A percentile compares a stretch with the other conserved stretches of the same genome.
phyloP scores from a whole-genome alignment of 495 filamentous ascomycete species.

The Penicillium robsamsonii region DNA sequence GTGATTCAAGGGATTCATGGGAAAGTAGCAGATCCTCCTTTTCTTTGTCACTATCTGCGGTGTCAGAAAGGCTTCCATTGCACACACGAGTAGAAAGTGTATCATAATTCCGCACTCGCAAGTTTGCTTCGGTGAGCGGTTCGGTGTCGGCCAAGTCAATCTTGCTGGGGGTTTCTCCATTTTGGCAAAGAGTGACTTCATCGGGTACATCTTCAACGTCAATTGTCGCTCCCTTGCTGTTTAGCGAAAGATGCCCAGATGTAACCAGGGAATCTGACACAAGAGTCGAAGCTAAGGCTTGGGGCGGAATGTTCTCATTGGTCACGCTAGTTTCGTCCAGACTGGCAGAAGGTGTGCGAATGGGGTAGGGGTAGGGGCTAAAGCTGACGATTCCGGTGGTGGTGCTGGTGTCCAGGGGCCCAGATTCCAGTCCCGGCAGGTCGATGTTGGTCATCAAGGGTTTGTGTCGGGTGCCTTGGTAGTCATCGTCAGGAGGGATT shows the following conservation, averaged over 20 bases:
- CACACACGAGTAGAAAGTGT: conserved; percentile 16
- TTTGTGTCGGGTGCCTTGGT: neutral
- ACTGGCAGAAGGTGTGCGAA: conserved; percentile 14
- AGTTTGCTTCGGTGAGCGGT: conserved; percentile 3
- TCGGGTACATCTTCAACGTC: neutral
- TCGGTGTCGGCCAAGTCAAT: neutral
- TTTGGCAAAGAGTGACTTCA: neutral
- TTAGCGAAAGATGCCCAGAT: neutral
- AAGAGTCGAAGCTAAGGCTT: neutral
- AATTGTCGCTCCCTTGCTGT: neutral
- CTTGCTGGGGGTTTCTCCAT: neutral
- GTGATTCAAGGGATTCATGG: neutral
- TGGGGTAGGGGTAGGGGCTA: conserved; percentile 9
- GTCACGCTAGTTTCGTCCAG: neutral
- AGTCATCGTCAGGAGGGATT: conserved; percentile 2
- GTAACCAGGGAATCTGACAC: conserved; percentile 4
- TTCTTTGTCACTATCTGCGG: neutral
- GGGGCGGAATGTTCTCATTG: neutral
- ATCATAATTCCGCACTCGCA: neutral
- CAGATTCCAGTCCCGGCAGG: neutral
- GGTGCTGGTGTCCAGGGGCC: neutral
- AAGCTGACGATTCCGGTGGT: neutral
- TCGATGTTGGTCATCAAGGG: neutral
- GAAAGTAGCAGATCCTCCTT: neutral
- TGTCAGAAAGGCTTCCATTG: conserved; percentile 16